Evolutionary conservation across 805 yeast genomes (phyloP).

Genomic region (Candida quercuum): DNA sequence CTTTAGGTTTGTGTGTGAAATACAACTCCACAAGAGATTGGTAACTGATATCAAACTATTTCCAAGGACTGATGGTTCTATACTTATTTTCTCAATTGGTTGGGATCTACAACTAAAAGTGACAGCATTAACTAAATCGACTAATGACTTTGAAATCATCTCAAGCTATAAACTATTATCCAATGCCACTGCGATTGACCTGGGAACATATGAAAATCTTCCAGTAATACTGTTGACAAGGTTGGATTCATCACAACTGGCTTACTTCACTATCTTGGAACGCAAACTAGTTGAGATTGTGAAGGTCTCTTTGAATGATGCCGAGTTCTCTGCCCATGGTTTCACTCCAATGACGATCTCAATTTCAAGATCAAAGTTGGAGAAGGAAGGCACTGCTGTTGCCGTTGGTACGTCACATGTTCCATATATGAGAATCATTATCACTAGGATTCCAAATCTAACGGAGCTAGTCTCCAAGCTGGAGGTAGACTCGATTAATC

Average conservation of each 20-base stretch:
- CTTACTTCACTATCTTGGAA: conserved; percentile 29
- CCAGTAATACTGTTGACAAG: conserved; percentile 51
- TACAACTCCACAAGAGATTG: conserved; percentile 34
- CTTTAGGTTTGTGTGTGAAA: conserved; percentile 9
- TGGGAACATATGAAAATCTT: conserved; percentile 18
- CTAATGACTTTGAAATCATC: conserved; percentile 14
- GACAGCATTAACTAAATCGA: conserved; percentile 24
- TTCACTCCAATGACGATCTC: conserved; percentile 52
- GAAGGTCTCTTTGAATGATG: conserved; percentile 61
- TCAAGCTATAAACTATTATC: conserved; percentile 34
- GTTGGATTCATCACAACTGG: conserved; percentile 52
- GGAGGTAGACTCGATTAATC: background rate
- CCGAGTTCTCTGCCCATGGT: conserved; percentile 60
- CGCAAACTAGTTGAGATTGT: conserved; percentile 29
- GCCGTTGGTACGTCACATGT: conserved; percentile 72
- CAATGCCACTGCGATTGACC: conserved; percentile 48
- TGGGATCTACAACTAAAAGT: conserved; percentile 47
- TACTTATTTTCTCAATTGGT: conserved; percentile 49
- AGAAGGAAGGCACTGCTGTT: conserved; percentile 27
- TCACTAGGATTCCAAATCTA: conserved; percentile 39
- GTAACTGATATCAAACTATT: conserved; percentile 29
- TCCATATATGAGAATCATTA: conserved; percentile 68
- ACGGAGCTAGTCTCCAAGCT: background rate
- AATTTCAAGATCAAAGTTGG: conserved; percentile 14
- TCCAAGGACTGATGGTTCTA: conserved; percentile 12